Conservation (phyloP, 2,329 filamentous ascomycete species). For the Alternaria gaisen region DNA sequence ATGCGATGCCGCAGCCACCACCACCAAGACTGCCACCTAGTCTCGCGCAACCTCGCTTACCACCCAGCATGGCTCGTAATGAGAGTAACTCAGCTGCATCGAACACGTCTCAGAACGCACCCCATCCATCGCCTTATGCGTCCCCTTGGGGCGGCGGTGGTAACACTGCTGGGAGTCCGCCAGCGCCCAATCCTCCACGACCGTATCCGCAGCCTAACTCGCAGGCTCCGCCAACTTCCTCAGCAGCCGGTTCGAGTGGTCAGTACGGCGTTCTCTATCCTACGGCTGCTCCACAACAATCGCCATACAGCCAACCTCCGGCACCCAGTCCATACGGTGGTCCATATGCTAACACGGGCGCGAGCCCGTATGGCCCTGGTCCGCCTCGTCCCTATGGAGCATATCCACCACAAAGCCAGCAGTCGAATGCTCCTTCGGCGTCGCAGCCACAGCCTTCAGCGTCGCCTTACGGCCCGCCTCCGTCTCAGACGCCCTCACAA, state of each 20-base stretch:
- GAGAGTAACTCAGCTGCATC: constrained; percentile 34
- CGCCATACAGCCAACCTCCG: constrained; percentile 28
- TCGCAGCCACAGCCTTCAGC: constrained; percentile 19
- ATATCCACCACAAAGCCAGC: constrained; percentile 35
- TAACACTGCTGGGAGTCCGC: constrained; percentile 37
- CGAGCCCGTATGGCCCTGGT: constrained; percentile 40
- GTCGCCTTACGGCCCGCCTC: constrained; percentile 22
- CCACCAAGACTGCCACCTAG: constrained; percentile 43
- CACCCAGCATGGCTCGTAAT: constrained; percentile 47
- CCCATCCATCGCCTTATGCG: constrained; percentile 46
- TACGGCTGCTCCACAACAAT: constrained; percentile 38
- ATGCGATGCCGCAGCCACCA: constrained; percentile 42
- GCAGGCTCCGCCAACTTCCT: constrained; percentile 35
- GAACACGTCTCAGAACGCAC: constrained; percentile 35
- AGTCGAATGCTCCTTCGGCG: constrained; percentile 23
- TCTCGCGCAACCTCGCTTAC: constrained; percentile 43
- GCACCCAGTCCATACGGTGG: constrained; percentile 39
- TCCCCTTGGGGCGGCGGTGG: constrained; percentile 50
- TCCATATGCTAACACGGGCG: constrained; percentile 40
- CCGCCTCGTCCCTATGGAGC: constrained; percentile 40
- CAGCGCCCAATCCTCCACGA: constrained; percentile 36
- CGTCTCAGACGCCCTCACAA: constrained; percentile 17
- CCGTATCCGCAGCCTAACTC: constrained; percentile 41
- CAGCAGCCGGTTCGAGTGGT: constrained; percentile 35
- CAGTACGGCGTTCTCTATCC: constrained; percentile 49